Evolutionary conservation across 208 protist genomes (phyloP), one percentile per base, ranked within the genome.

Genomic region (Trypanosoma mega): DNA sequence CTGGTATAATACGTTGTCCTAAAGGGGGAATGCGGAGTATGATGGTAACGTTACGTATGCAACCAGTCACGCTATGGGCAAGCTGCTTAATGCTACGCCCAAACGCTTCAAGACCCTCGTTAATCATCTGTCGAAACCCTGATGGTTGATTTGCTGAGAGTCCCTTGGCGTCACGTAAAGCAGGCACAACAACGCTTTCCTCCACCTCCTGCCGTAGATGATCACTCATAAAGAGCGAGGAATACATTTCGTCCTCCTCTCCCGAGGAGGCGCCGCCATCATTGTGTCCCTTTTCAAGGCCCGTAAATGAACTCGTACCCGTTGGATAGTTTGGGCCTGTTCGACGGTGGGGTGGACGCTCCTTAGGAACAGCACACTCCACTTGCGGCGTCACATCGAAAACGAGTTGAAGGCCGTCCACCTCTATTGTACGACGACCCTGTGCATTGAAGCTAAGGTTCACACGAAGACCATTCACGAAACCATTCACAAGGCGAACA

Each of bases 401-500:
- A 4, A 72, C 65, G 26, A 72, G 65, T 31, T 72, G 65, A 14
- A 72, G 11, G 6, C 65, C 65, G 43, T 72, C 56, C 39, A 72
- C 30, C 12, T 72, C 65, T 48, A 72, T 39, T 20, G 20, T 58
- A 20, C 65, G 49, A 18, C 18, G n/a, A n/a, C 65, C 65, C 12
- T 58, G 63, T 34, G 65, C 12, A 33, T 23, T 29, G 14, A 72
- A 44, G 27, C 44, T 41, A 20, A 72, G 41, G 45, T 45, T 36
- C 27, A 26, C 65, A 3, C 60, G 29, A 58, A 67, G 12, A 58
- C 49, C 58, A 31, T 67, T 67, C 34, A 58, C 31, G 30, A 58
- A 56, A 14, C 60, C 60, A n/a, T 51, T 30, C n/a, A 36, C 55
- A 27, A 58, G n/a, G 6, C 57, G 55, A 11, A 72, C 9, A 30